Conservation (phyloP, 106 monocot species). For the Vanilla planifolia region DNA sequence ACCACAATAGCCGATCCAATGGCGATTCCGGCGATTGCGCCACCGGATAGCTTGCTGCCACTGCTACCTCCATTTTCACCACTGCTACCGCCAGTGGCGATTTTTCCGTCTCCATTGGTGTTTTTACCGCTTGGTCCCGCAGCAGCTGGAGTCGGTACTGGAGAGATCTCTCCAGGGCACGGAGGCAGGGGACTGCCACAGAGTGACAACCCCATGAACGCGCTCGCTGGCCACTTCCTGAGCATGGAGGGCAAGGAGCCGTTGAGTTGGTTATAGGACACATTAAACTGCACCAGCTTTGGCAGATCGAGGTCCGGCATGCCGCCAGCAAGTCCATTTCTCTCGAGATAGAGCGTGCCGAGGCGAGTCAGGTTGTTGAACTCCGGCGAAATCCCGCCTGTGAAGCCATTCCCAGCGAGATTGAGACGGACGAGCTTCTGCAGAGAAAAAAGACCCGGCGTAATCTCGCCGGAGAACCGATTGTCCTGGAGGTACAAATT, state of each 20-base stretch:
- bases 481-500: conserved; percentile 63
- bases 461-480: conserved; percentile 50
- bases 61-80: not conserved
- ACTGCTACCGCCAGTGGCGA: conserved; percentile 1
- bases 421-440: conserved; percentile 43
- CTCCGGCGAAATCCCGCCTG: conserved; percentile 45
- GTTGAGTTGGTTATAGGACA: conserved; percentile 70
- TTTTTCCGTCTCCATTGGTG: not conserved
- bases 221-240: conserved; percentile 15
- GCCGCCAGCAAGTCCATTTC: conserved; percentile 40
- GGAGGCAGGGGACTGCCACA: conserved; percentile 56
- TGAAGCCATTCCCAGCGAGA: conserved; percentile 52
- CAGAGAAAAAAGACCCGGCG: conserved; percentile 23
- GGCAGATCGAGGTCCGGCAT: conserved; percentile 46
- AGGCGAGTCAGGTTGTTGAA: conserved; percentile 45
- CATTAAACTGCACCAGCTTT: conserved; percentile 53
- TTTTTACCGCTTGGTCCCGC: not conserved
- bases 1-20: conserved; percentile 29
- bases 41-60: conserved; percentile 60
- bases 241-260: conserved; percentile 64
- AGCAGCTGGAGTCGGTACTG: conserved; percentile 13
- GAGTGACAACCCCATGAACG: conserved; percentile 44
- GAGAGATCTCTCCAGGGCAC: conserved; percentile 33
- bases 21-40: conserved; percentile 67
- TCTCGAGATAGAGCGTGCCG: conserved; percentile 40